A percentile compares a stretch with the other conserved stretches of the same genome.
Evolutionary conservation across 305 asterid genomes (phyloP).

Genomic region (Fraxinus dipetala): DNA sequence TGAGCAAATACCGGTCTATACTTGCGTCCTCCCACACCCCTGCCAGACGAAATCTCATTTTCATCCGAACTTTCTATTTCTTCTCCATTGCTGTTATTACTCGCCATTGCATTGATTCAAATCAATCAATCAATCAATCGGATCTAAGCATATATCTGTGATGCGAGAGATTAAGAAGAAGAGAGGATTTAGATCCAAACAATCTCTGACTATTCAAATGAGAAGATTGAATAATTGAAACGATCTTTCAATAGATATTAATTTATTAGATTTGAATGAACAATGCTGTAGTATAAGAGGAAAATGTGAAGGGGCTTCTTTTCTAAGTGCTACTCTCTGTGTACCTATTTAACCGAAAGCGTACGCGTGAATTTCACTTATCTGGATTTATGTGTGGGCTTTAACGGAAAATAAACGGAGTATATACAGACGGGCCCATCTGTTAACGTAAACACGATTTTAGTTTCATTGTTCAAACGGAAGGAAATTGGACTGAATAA

Average conservation of each 20-base stretch:
- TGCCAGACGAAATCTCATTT: slow-evolving; percentile 48
- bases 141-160: slow-evolving; percentile 26
- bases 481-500: background rate
- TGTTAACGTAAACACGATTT: background rate
- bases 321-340: background rate
- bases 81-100: slow-evolving; percentile 41
- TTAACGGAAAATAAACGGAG: background rate
- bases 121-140: slow-evolving; percentile 12
- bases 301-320: background rate
- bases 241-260: background rate
- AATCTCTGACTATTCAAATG: slow-evolving; percentile 32
- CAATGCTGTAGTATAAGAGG: background rate
- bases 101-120: slow-evolving; percentile 48
- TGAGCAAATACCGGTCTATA: slow-evolving; percentile 85
- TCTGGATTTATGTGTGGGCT: background rate
- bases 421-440: background rate
- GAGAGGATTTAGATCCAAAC: slow-evolving; percentile 39
- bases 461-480: background rate
- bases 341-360: background rate
- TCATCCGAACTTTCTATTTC: slow-evolving; percentile 63
- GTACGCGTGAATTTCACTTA: background rate
- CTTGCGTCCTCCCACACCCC: slow-evolving; percentile 70
- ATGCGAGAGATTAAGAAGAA: slow-evolving; percentile 19
- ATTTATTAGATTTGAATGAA: background rate
- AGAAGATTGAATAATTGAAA: slow-evolving; percentile 21